These are phyloP conservation scores for Lagerstroemia speciosa DNA, from an alignment of 345 rosid genomes.

Conservation along the genomic window DNA sequence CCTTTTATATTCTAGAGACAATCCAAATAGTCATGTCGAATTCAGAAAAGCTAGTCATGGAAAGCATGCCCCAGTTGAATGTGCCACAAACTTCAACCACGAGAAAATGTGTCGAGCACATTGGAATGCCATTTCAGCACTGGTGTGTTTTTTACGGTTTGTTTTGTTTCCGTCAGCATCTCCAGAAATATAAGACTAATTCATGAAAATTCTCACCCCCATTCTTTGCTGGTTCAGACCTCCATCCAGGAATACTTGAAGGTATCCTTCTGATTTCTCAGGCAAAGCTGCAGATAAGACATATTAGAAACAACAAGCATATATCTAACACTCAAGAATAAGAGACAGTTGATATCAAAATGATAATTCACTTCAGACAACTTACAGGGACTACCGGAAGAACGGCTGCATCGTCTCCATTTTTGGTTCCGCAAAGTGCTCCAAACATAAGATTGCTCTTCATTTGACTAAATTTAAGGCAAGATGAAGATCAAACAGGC, in stretches of 20 bases:
- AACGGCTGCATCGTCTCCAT: slow-evolving; percentile 55
- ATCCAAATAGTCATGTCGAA: neutral
- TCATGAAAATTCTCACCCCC: slow-evolving; percentile 48
- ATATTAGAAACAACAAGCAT: slow-evolving; percentile 7
- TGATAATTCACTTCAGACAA: neutral
- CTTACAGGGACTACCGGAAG: slow-evolving; percentile 47
- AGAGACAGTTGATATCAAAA: neutral
- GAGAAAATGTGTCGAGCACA: neutral
- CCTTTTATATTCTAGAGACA: neutral
- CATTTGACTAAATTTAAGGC: slow-evolving; percentile 33
- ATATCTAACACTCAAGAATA: neutral
- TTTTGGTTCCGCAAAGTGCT: slow-evolving; percentile 75
- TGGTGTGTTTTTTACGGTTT: neutral
- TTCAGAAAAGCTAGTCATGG: neutral
- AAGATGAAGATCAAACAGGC: slow-evolving; percentile 8
- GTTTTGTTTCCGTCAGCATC: neutral
- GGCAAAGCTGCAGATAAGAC: slow-evolving; percentile 48
- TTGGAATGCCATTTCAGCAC: neutral
- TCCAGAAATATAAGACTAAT: neutral
- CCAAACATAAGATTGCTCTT: slow-evolving; percentile 69
- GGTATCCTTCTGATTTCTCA: slow-evolving; percentile 45
- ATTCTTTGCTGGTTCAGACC: slow-evolving; percentile 96
- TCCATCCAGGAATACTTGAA: slow-evolving; percentile 96
- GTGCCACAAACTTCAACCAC: neutral
- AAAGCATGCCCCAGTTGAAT: neutral